Evolutionary conservation across 2,329 filamentous ascomycete species (phyloP).

Genomic region (Lecanoromycetidae sp.): DNA sequence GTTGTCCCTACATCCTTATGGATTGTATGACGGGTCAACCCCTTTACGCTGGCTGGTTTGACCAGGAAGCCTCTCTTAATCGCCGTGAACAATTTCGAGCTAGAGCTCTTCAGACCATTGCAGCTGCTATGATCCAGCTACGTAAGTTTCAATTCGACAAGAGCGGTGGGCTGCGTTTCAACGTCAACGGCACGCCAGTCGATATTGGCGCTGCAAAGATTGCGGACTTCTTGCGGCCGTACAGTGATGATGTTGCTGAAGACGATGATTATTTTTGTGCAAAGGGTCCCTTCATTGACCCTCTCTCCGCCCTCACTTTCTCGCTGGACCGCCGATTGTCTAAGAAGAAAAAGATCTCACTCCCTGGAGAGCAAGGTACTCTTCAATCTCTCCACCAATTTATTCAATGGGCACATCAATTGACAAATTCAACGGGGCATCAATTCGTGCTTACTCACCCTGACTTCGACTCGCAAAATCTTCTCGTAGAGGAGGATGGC

Average conservation of each 20-base stretch:
- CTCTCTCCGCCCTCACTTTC: background rate
- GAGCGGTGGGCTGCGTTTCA: background rate
- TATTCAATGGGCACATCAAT: background rate
- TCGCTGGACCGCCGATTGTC: background rate
- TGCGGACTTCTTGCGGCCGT: background rate
- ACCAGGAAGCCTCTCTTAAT: background rate
- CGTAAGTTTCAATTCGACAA: background rate
- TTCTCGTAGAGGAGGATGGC: constrained; percentile 2
- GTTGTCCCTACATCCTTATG: constrained; percentile 1
- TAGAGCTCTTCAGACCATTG: background rate
- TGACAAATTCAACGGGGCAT: too few relatives aligned
- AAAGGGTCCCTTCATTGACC: background rate
- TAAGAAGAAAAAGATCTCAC: too few relatives aligned
- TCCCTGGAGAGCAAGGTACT: background rate
- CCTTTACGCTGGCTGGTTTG: background rate
- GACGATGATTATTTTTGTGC: background rate
- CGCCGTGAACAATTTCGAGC: background rate
- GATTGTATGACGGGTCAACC: background rate
- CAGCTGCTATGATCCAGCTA: constrained; percentile 4
- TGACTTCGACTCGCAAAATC: constrained; percentile 9
- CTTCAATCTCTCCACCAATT: background rate
- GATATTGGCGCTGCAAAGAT: background rate
- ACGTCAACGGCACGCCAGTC: background rate
- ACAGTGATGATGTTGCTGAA: background rate
- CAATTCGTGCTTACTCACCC: constrained; percentile 8